Base-by-base conservation (phyloP, 768 basidiomycete genomes). In the Lentinula sp. region DNA sequence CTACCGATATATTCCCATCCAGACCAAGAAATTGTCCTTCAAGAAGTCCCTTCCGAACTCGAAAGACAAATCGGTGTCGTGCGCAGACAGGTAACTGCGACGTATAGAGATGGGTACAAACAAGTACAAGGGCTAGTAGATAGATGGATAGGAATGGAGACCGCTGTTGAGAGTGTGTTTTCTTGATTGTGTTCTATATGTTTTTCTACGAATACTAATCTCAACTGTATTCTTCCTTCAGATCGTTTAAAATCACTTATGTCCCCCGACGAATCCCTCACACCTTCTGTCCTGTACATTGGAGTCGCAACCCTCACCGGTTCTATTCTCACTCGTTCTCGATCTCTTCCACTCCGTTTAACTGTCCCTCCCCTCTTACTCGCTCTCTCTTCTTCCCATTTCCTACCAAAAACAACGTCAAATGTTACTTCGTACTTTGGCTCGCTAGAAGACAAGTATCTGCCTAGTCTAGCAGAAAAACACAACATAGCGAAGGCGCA, bases 221-320 rank as follows among this genome's bases (percentile, higher is more conserved):
- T 37, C 53, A 57, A 55, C 55, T 31, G 16, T 52, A 13, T 39
- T 8, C 13, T 18, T 28, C 4, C 46, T 48, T 21, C 70, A 96
- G 95, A 78, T 62, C 87, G 93, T 64, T 77, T 98, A 35, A 94
- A 94, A 71, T 83, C 88, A 5, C 83, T 98, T 66, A 75, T 93
- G 13, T 87, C 92, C 0, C 81, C 86, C 0, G 79, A 88, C 57
- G 96, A 98, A 74, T 78, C 87, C 1, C 83, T 97, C 32, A 93
- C 88, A 9, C 95, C 95, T 1, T 93, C 91, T n/a, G 68, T 89
- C 4, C 86, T 98, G 58, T 98, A 96, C 76, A 88, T 92, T 50
- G 92, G 93, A 53, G 82, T 98, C 53, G 86, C 93, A 2, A 86
- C 93, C 13, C 85, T 98, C 52, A 89, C 91, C 3, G 93, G 91